Conservation (phyloP, 495 filamentous ascomycete genomes). For the Glutinoglossum americanum region DNA sequence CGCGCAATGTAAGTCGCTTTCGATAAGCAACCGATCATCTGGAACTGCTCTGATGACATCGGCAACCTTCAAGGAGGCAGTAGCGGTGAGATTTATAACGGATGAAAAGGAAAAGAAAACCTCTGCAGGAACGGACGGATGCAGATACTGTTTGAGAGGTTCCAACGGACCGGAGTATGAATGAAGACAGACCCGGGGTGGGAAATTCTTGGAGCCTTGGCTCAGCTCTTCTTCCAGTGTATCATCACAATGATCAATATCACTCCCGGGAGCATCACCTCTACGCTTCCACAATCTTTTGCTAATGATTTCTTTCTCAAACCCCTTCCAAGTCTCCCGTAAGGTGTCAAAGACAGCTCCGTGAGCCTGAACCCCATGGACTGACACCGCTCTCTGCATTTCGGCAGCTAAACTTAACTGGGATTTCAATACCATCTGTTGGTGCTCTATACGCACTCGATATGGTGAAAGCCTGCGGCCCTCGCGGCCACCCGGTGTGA, state of each 20-base stretch:
- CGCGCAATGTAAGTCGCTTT: constrained; percentile 79
- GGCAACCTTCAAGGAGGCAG: constrained; percentile 27
- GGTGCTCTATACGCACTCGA: constrained; percentile 57
- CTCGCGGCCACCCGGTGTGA: constrained; percentile 69
- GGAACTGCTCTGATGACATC: constrained; percentile 57
- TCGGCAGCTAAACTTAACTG: constrained; percentile 77
- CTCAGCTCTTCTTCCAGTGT: background rate
- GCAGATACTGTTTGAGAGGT: constrained; percentile 53
- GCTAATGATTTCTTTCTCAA: constrained; percentile 48
- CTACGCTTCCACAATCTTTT: constrained; percentile 32
- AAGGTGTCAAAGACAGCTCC: constrained; percentile 60
- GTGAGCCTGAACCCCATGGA: constrained; percentile 85
- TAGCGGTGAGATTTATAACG: constrained; percentile 53
- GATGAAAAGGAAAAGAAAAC: constrained; percentile 81
- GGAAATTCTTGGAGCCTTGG: constrained; percentile 37
- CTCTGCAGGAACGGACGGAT: constrained; percentile 48
- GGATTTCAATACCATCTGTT: constrained; percentile 48
- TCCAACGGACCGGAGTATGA: constrained; percentile 74
- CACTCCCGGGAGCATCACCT: constrained; percentile 16
- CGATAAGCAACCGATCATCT: constrained; percentile 56
- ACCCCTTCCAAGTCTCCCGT: constrained; percentile 56
- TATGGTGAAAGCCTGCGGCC: constrained; percentile 52
- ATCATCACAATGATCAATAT: constrained; percentile 17
- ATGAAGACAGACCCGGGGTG: constrained; percentile 81
- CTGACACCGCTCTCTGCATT: constrained; percentile 55